These are phyloP conservation scores for Cystobasidiaceae sp. DNA, from an alignment of 1,284 basidiomycete species.

Conservation along the genomic window DNA sequence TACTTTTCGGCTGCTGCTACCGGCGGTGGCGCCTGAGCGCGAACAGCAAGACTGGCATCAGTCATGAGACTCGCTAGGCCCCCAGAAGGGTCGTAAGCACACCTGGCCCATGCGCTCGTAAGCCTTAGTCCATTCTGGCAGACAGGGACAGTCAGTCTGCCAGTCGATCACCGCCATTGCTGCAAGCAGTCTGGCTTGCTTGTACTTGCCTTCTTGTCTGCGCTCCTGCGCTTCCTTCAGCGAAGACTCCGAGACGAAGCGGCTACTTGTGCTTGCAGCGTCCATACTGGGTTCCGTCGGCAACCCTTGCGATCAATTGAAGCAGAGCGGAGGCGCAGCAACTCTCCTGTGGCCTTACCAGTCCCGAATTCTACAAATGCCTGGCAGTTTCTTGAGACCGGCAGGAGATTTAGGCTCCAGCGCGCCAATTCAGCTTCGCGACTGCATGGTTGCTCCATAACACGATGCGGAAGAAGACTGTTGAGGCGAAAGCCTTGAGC, in stretches of 20 bases:
- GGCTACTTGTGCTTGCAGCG: slow-evolving; percentile 2
- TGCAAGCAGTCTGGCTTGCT: too few species aligned
- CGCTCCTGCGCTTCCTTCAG: slow-evolving; percentile 27
- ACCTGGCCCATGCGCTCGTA: slow-evolving; percentile 31
- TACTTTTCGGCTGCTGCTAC: slow-evolving; percentile 20
- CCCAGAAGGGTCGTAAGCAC: not conserved
- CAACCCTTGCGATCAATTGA: too few species aligned
- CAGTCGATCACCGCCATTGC: too few species aligned
- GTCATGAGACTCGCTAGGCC: not conserved
- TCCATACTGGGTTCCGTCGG: slow-evolving; percentile 8
- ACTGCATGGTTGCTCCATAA: too few species aligned
- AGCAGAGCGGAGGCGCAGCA: too few species aligned
- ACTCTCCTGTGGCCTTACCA: too few species aligned
- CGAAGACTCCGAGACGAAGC: slow-evolving; percentile 19
- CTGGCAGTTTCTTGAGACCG: too few species aligned
- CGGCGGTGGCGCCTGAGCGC: not conserved
- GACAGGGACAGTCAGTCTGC: too few species aligned
- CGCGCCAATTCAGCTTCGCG: too few species aligned
- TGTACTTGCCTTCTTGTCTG: slow-evolving; percentile 30
- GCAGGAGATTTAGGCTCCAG: too few species aligned
- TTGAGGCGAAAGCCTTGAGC: not conserved
- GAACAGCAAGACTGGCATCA: not conserved
- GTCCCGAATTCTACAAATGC: too few species aligned
- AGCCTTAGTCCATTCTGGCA: slow-evolving; percentile 28
- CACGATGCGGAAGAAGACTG: slow-evolving; percentile 9